phyloP scores from a whole-genome alignment of 2,329 filamentous ascomycete genomes.

The Macrophomina phaseolina region DNA sequence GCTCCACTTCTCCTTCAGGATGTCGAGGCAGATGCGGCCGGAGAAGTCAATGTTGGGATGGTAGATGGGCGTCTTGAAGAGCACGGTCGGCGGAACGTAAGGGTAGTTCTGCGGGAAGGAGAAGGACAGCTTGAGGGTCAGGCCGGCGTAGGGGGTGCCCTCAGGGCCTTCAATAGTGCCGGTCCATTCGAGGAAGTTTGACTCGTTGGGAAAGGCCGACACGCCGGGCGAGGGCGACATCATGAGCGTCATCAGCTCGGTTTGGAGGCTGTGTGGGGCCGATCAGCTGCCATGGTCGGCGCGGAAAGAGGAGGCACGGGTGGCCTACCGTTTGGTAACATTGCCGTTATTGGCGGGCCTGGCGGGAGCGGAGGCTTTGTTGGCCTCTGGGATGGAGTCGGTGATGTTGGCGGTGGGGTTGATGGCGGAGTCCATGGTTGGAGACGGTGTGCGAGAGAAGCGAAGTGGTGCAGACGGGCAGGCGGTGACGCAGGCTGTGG shows the following conservation, averaged over 20 bases:
- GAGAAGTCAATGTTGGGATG: conserved; percentile 99
- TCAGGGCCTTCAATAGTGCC: conserved; percentile 91
- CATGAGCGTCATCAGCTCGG: conserved; percentile 98
- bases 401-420: conserved; percentile 32
- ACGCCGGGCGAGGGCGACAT: conserved; percentile 90
- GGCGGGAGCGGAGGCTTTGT: conserved; percentile 36
- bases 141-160: conserved; percentile 86
- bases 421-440: conserved; percentile 25
- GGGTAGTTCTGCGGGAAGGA: conserved; percentile 92
- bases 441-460: not conserved
- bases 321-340: conserved; percentile 54
- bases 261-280: conserved; percentile 74
- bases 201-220: conserved; percentile 92
- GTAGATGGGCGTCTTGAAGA: conserved; percentile 99
- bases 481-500: not conserved
- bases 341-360: conserved; percentile 46
- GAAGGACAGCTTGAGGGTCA: conserved; percentile 92
- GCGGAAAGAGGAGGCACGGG: not conserved
- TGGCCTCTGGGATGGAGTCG: conserved; percentile 36
- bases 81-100: conserved; percentile 85
- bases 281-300: conserved; percentile 20
- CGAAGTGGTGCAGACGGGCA: conserved; percentile 2
- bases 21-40: conserved; percentile 95
- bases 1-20: conserved; percentile 99
- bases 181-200: conserved; percentile 90